Evolutionary conservation across 2,329 filamentous ascomycete species (phyloP).

Genomic region (Sporothrix luriei): DNA sequence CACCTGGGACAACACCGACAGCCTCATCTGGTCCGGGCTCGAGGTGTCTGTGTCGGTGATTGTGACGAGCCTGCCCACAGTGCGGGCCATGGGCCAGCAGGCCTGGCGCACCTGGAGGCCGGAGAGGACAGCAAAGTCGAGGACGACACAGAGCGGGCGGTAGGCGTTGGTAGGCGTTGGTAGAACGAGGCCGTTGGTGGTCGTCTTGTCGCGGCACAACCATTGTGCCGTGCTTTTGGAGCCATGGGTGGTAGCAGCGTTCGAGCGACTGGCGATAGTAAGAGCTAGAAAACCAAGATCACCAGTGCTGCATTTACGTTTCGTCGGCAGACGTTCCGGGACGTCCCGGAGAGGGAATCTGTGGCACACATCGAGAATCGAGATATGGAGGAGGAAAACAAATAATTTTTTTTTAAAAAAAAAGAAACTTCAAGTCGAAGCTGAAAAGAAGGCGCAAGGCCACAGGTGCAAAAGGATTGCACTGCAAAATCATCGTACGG

Average conservation of each 20-base stretch:
- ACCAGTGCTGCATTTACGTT: neutral
- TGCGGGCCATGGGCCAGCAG: slow-evolving; percentile 41
- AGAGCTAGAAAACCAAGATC: neutral
- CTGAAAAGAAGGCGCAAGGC: neutral
- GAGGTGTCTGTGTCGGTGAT: slow-evolving; percentile 50
- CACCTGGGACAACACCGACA: slow-evolving; percentile 48
- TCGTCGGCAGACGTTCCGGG: neutral
- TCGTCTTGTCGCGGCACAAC: neutral
- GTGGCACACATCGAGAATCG: neutral
- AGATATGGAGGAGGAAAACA: neutral
- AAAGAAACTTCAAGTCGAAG: neutral
- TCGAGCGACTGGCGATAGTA: neutral
- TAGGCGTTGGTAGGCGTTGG: neutral
- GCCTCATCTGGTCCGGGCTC: slow-evolving; percentile 49
- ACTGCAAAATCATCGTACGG: neutral
- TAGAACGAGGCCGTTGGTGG: no score
- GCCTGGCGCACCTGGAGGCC: neutral
- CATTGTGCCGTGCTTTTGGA: neutral
- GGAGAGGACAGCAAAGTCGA: neutral
- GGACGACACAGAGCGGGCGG: neutral
- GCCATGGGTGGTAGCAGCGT: neutral
- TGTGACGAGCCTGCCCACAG: slow-evolving; percentile 48
- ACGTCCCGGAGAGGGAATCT: neutral
- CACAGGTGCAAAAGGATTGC: neutral
- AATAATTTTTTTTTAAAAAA: neutral